These are phyloP conservation scores for Kuraishia cidri DNA, from an alignment of 805 yeast genomes.

Conservation along the genomic window DNA sequence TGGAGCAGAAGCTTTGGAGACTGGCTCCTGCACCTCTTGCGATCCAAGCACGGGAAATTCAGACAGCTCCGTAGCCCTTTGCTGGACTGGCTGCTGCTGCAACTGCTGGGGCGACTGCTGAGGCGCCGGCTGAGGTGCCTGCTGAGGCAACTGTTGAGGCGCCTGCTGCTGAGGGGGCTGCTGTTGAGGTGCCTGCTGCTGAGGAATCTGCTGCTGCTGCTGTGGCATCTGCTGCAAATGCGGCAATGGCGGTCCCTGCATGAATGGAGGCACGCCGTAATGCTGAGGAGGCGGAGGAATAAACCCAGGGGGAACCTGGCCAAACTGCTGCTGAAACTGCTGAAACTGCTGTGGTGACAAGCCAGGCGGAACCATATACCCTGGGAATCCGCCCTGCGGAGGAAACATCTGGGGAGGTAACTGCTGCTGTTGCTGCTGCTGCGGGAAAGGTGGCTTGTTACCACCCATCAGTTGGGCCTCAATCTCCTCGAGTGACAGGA, in stretches of 20 bases:
- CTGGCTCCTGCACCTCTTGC: conserved; percentile 17
- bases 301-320: conserved; percentile 2
- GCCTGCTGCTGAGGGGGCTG: conserved; percentile 3
- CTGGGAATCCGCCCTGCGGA: conserved; percentile 10
- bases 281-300: conserved; percentile 2
- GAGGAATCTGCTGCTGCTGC: conserved; percentile 6
- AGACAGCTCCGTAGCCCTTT: conserved; percentile 20
- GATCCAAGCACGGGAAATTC: conserved; percentile 50
- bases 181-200: conserved; percentile 11
- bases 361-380: conserved; percentile 8
- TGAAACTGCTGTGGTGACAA: conserved; percentile 5
- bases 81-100: conserved; percentile 1
- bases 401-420: conserved; percentile 12
- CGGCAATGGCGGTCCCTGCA: neutral
- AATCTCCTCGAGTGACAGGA: conserved; percentile 72
- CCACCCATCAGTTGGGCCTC: conserved; percentile 66
- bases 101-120: conserved; percentile 3
- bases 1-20: conserved; percentile 6
- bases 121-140: conserved; percentile 5
- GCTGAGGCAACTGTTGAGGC: conserved; percentile 3
- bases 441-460: conserved; percentile 18
- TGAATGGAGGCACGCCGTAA: conserved; percentile 1
- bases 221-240: conserved; percentile 3
- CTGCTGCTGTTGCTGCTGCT: conserved; percentile 14
- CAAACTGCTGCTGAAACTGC: conserved; percentile 4